phyloP scores from a whole-genome alignment of 225 moss, liverwort and hornwort species.

The Anthoceros angustus region DNA sequence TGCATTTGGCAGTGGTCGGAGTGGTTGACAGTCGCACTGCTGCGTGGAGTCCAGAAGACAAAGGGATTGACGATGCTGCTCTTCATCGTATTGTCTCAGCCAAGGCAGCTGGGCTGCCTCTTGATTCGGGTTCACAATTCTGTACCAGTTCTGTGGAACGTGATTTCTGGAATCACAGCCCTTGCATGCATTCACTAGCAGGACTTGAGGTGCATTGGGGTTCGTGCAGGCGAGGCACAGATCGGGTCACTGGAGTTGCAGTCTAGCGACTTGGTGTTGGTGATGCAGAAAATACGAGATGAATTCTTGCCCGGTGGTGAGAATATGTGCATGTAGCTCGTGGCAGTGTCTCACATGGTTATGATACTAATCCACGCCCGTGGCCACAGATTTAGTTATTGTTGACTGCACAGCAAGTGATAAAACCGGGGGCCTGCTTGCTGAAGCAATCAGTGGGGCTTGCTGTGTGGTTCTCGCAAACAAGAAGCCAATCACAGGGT shows the following conservation, averaged over 20 bases:
- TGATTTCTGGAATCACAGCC: no score
- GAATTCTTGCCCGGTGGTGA: not conserved
- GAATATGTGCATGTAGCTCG: not conserved
- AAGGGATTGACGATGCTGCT: not conserved
- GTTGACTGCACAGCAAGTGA: constrained; percentile 28
- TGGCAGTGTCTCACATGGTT: not conserved
- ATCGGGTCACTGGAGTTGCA: not conserved
- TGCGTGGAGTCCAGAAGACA: not conserved
- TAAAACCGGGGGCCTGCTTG: constrained; percentile 16
- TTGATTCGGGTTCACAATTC: not conserved
- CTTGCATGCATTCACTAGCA: no score
- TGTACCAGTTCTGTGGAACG: no score
- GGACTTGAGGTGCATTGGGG: no score
- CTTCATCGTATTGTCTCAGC: not conserved
- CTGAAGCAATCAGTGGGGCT: constrained; percentile 8
- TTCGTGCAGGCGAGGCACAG: no score
- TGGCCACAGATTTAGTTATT: constrained; percentile 9
- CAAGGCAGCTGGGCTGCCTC: not conserved
- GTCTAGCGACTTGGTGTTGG: not conserved
- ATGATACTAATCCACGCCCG: not conserved
- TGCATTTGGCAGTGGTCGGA: not conserved
- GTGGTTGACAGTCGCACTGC: not conserved
- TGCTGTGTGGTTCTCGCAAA: constrained; percentile 24
- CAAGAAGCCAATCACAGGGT: constrained; percentile 23
- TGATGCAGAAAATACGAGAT: not conserved